Percentiles rank a stretch among this genome's conserved stretches.
These are phyloP conservation scores for Tricholoma saponaceum DNA, from an alignment of 768 basidiomycete genomes.

Conservation along the genomic window DNA sequence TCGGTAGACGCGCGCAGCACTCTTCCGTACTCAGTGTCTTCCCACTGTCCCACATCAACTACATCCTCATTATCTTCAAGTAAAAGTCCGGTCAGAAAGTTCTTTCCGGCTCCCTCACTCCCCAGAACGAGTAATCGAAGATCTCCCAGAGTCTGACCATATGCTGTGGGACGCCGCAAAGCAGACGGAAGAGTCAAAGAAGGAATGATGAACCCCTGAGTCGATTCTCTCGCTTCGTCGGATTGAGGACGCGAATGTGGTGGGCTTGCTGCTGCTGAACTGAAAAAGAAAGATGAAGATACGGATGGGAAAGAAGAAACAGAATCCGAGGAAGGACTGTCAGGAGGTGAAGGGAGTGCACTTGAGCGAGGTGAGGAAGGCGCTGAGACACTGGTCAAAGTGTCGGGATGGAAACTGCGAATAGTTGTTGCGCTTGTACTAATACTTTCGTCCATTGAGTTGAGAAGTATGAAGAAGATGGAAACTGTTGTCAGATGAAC, in stretches of 20 bases:
- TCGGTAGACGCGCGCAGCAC: slow-evolving; percentile 61
- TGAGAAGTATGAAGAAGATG: not conserved
- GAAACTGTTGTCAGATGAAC: not conserved
- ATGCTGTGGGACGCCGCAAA: slow-evolving; percentile 59
- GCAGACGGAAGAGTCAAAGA: slow-evolving; percentile 61
- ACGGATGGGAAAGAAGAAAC: slow-evolving; percentile 71
- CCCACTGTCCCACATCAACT: slow-evolving; percentile 59
- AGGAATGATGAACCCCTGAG: slow-evolving; percentile 64
- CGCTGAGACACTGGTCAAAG: slow-evolving; percentile 26
- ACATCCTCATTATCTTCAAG: slow-evolving; percentile 66
- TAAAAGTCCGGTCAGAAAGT: slow-evolving; percentile 43
- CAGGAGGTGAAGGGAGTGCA: slow-evolving; percentile 51
- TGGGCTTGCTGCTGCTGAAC: slow-evolving; percentile 66
- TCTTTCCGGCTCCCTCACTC: slow-evolving; percentile 38
- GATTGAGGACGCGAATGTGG: slow-evolving; percentile 44
- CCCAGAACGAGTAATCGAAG: slow-evolving; percentile 54
- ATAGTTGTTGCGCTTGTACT: slow-evolving; percentile 39
- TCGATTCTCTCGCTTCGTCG: slow-evolving; percentile 33
- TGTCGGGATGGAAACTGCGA: slow-evolving; percentile 25
- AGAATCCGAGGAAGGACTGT: slow-evolving; percentile 58
- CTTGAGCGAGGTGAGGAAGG: slow-evolving; percentile 48
- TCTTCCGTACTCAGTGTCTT: slow-evolving; percentile 39
- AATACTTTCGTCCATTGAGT: slow-evolving; percentile 26
- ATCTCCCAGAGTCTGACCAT: slow-evolving; percentile 65
- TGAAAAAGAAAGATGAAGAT: slow-evolving; percentile 75